These are phyloP conservation scores for Penicillium sp. DNA, from an alignment of 2,329 filamentous ascomycete species.

Conservation along the genomic window DNA sequence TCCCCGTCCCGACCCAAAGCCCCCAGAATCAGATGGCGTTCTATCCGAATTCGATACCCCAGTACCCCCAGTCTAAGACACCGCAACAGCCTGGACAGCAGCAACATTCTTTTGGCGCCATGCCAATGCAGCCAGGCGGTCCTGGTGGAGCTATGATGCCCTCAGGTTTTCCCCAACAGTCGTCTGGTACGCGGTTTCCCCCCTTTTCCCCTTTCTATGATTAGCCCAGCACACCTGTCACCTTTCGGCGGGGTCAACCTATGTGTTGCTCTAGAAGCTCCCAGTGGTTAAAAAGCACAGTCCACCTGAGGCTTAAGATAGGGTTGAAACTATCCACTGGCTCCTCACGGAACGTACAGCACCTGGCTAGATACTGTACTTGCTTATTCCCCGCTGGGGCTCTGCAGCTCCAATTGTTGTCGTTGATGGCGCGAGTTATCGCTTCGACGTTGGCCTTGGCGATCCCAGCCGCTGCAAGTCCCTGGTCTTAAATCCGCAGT, in stretches of 20 bases:
- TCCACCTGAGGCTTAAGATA: slow-evolving; percentile 5
- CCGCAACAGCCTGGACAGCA: slow-evolving; percentile 29
- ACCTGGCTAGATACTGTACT: too few relatives aligned
- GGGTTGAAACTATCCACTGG: background rate
- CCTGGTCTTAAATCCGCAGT: background rate
- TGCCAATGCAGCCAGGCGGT: slow-evolving; percentile 33
- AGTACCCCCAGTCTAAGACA: slow-evolving; percentile 32
- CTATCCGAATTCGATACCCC: slow-evolving; percentile 32
- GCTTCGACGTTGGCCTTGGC: slow-evolving; percentile 8
- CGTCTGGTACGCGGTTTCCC: slow-evolving; percentile 29
- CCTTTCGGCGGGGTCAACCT: slow-evolving; percentile 6
- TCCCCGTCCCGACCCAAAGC: slow-evolving; percentile 33
- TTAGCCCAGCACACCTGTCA: slow-evolving; percentile 10
- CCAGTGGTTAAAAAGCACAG: background rate
- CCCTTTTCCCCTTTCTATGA: slow-evolving; percentile 8
- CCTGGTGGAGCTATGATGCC: slow-evolving; percentile 39
- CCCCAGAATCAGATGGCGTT: slow-evolving; percentile 34
- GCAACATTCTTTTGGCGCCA: slow-evolving; percentile 33
- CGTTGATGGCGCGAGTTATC: slow-evolving; percentile 1
- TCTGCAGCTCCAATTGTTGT: slow-evolving; percentile 5
- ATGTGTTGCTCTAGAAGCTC: slow-evolving; percentile 1
- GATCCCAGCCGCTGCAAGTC: slow-evolving; percentile 2
- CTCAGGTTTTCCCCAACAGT: slow-evolving; percentile 32
- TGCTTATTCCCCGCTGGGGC: slow-evolving; percentile 1
- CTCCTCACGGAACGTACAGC: background rate